Evolutionary conservation across 1,284 basidiomycete genomes (phyloP), one percentile per base, ranked within the genome.

Genomic region (Cutaneotrichosporon daszewskae): DNA sequence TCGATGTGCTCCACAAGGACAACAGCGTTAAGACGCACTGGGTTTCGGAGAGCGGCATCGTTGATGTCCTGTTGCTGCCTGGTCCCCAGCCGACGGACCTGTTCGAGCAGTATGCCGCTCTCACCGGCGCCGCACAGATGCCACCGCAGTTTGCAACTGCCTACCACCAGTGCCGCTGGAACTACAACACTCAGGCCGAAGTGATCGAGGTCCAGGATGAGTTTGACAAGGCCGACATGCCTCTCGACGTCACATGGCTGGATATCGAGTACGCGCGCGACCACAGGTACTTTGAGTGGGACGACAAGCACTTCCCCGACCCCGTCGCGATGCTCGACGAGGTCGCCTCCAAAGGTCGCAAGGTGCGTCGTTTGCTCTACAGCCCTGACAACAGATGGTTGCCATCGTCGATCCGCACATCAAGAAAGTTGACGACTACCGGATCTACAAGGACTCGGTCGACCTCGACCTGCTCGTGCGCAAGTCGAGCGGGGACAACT

Each of bases 121-220:
- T 97, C 25, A 94, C 91, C 0, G 94, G 95, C 3, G 81, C 85
- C 0, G 82, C 87, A 0, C 82, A 84, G 2, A 75, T 98, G 14
- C 95, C 95, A 0, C 84, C 90, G 4, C 80, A 87, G 37, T 97
- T 90, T 80, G 81, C 89, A 22, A 77, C 96, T 40, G 94, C 84
- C 0, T 94, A 98, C 66, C 94, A 99, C 71, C 94, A 98, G 68
- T 97, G 91, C 69, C 77, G 95, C 34, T 98, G 95, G 95, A 98
- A 98, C 72, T 99, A 99, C 64, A 78, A 95, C 54, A 87, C 83
- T 64, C 84, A 88, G 37, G 81, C 85, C 11, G 95, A 98, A 65
- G 78, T 98, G 5, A 78, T 90, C 16, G 77, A 79, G n/a, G 90
- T 97, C 7, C 85, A 91, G 70, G 77, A 76, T 59, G 76, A 82